A percentile compares a stretch with the other conserved stretches of the same genome.
Conservation (phyloP, 2,329 filamentous ascomycete genomes). For the Colletotrichum tabaci region DNA sequence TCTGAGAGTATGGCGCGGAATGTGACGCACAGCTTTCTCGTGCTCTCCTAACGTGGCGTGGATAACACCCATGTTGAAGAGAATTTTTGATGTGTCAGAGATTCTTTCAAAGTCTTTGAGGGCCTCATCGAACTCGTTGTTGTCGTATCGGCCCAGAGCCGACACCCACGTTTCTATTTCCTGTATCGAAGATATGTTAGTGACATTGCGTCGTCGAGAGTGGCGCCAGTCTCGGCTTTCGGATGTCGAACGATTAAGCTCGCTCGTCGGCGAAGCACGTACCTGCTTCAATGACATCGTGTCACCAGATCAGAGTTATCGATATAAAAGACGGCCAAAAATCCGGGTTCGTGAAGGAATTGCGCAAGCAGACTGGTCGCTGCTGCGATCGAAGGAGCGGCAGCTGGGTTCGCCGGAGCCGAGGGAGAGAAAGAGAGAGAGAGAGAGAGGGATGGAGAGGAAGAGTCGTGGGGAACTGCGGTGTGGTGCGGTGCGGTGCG, state of each 20-base stretch:
- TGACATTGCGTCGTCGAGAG: not conserved
- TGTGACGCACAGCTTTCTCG: slow-evolving; percentile 85
- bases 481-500: not conserved
- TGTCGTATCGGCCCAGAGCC: slow-evolving; percentile 93
- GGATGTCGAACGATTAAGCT: not conserved
- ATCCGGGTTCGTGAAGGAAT: not conserved
- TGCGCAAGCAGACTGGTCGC: slow-evolving; percentile 35
- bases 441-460: not conserved
- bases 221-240: not conserved
- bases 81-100: slow-evolving; percentile 95
- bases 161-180: slow-evolving; percentile 99
- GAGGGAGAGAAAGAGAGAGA: too few species aligned
- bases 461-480: slow-evolving; percentile 38
- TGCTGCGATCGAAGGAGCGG: slow-evolving; percentile 27
- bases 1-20: slow-evolving; percentile 2
- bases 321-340: not conserved
- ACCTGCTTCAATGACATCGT: slow-evolving; percentile 75
- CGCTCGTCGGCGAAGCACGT: slow-evolving; percentile 44
- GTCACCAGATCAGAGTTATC: slow-evolving; percentile 32
- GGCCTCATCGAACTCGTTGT: slow-evolving; percentile 95
- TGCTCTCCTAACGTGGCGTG: slow-evolving; percentile 97
- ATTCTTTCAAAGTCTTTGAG: slow-evolving; percentile 88
- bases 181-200: slow-evolving; percentile 59
- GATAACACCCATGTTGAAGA: slow-evolving; percentile 99
- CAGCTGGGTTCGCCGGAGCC: not conserved